phyloP scores from a whole-genome alignment of 2,329 filamentous ascomycete species.

The Zymoseptoria ardabiliae region DNA sequence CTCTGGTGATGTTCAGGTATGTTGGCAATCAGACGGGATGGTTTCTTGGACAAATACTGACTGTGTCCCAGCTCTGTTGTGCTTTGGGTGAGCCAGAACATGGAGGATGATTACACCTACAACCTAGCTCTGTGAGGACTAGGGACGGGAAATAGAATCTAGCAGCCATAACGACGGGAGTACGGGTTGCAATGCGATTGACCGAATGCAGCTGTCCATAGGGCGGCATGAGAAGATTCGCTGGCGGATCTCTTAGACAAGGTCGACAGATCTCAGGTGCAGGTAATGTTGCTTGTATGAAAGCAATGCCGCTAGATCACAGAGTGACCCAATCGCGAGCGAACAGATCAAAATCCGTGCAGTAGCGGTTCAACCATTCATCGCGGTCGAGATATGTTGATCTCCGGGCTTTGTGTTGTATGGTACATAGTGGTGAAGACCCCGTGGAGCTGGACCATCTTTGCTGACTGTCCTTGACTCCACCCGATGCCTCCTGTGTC shows the following conservation, averaged over 20 bases:
- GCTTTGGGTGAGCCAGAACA: slow-evolving; percentile 64
- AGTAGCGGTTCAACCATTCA: neutral
- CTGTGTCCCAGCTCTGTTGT: slow-evolving; percentile 49
- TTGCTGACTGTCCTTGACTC: neutral
- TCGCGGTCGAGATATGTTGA: neutral
- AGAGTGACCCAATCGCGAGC: neutral
- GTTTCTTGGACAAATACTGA: slow-evolving; percentile 15
- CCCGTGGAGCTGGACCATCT: neutral
- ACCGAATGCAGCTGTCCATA: neutral
- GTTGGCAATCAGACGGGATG: slow-evolving; percentile 17
- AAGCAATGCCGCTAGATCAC: no score
- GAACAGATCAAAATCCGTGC: neutral
- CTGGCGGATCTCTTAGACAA: neutral
- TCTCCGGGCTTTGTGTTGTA: neutral
- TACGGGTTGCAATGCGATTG: neutral
- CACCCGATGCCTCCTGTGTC: neutral
- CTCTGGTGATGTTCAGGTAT: slow-evolving; percentile 60
- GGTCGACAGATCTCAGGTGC: neutral
- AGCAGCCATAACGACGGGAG: neutral
- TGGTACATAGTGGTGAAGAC: neutral
- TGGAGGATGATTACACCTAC: slow-evolving; percentile 67
- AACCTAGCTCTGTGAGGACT: slow-evolving; percentile 52
- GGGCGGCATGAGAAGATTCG: neutral
- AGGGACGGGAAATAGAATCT: neutral
- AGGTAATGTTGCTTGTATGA: no score